Conservation (phyloP, 495 filamentous ascomycete species). For the Parachaetomium inaequale region DNA sequence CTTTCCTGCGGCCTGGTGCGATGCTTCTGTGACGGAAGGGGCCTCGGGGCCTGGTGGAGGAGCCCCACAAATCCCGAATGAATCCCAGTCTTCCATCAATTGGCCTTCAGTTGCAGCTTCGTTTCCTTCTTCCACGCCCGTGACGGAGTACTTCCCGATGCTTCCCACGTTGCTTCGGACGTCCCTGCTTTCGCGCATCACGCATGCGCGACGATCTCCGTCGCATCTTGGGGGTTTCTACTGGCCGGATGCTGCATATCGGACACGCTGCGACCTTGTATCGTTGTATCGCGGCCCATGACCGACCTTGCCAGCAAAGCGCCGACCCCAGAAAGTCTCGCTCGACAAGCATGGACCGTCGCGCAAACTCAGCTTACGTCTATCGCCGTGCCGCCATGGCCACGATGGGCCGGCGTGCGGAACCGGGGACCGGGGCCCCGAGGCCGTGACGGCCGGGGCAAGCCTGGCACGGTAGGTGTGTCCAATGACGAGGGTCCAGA, state of each 20-base stretch:
- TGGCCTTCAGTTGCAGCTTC: not conserved
- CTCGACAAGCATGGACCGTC: not conserved
- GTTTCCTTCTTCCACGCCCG: not conserved
- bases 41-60: not conserved
- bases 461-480: not conserved
- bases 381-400: not conserved
- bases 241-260: not conserved
- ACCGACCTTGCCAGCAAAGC: not conserved
- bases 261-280: not conserved
- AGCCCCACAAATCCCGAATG: not conserved
- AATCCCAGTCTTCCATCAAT: not conserved
- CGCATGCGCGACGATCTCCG: slow-evolving; percentile 5
- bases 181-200: not conserved
- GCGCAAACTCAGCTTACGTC: too few species aligned
- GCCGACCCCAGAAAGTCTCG: too few species aligned
- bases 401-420: not conserved
- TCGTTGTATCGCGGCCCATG: not conserved
- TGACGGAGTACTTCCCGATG: too few species aligned
- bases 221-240: not conserved
- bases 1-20: not conserved
- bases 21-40: not conserved
- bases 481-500: not conserved
- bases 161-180: too few species aligned
- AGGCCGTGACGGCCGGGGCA: slow-evolving; percentile 1
- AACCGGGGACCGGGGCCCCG: not conserved